These are phyloP conservation scores for Myriangium duriaei DNA, from an alignment of 2,329 filamentous ascomycete species.

Conservation along the genomic window DNA sequence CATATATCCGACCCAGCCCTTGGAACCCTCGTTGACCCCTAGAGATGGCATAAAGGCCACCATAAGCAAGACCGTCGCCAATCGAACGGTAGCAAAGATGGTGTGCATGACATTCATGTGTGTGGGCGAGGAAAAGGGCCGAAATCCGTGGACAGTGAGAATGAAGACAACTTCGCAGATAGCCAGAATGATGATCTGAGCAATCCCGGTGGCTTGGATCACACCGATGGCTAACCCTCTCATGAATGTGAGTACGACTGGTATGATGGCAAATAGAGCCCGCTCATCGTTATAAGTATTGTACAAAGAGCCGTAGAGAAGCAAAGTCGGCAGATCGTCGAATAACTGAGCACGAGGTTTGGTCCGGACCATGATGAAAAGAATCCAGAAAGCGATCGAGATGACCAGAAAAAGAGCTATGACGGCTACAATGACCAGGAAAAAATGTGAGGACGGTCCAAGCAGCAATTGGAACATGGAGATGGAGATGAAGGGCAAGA, in stretches of 20 bases:
- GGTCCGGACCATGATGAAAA: constrained; percentile 67
- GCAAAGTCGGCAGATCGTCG: constrained; percentile 79
- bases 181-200: constrained; percentile 80
- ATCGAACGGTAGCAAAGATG: constrained; percentile 65
- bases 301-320: constrained; percentile 85
- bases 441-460: constrained; percentile 52
- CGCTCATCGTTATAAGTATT: constrained; percentile 95
- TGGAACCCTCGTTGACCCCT: constrained; percentile 62
- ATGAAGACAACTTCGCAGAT: constrained; percentile 90
- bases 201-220: constrained; percentile 82
- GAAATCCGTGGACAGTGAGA: constrained; percentile 75
- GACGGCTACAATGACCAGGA: constrained; percentile 61
- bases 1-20: constrained; percentile 90
- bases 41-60: constrained; percentile 71
- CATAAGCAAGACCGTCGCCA: constrained; percentile 47
- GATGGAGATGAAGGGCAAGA: constrained; percentile 73
- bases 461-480: constrained; percentile 88
- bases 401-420: constrained; percentile 62
- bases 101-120: constrained; percentile 97
- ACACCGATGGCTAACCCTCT: constrained; percentile 85
- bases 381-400: constrained; percentile 63
- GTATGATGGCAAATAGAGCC: constrained; percentile 77
- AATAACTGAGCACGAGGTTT: constrained; percentile 79
- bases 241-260: constrained; percentile 70
- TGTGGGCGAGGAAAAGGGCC: constrained; percentile 77